Evolutionary conservation across 768 basidiomycete genomes (phyloP).

Genomic region (Thelephora ganbajun): DNA sequence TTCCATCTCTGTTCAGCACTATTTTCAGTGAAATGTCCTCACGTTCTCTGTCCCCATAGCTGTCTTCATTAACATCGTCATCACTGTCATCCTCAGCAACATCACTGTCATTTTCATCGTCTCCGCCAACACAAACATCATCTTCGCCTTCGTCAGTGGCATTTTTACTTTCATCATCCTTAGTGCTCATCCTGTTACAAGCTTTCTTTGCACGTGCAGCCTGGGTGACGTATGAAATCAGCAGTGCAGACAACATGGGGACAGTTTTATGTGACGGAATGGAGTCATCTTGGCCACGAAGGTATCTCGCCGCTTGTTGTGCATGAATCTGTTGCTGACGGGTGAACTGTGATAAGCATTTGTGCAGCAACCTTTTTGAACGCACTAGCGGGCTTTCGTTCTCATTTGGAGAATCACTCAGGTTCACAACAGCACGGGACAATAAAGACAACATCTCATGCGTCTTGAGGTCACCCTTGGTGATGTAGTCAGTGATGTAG

Average conservation of each 20-base stretch:
- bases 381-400: neutral
- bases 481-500: conserved; percentile 26
- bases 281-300: conserved; percentile 13
- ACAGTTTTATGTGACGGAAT: conserved; percentile 17
- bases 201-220: too few species aligned
- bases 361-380: conserved; percentile 15
- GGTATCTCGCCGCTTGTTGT: conserved; percentile 20
- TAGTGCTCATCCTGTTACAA: neutral
- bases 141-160: neutral
- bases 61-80: neutral
- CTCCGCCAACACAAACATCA: neutral
- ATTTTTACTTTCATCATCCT: neutral
- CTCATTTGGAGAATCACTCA: neutral
- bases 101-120: neutral
- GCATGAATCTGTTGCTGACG: conserved; percentile 20
- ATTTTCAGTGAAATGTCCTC: too few species aligned
- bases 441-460: conserved; percentile 15
- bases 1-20: conserved; percentile 2
- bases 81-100: neutral
- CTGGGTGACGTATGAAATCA: conserved; percentile 4
- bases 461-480: conserved; percentile 17
- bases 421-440: conserved; percentile 12
- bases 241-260: conserved; percentile 12
- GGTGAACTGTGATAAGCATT: conserved; percentile 17
- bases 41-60: neutral